Evolutionary conservation across 169 alveolate genomes (phyloP), one percentile per base, ranked within the genome.

Genomic region (Eimeria acervulina): DNA sequence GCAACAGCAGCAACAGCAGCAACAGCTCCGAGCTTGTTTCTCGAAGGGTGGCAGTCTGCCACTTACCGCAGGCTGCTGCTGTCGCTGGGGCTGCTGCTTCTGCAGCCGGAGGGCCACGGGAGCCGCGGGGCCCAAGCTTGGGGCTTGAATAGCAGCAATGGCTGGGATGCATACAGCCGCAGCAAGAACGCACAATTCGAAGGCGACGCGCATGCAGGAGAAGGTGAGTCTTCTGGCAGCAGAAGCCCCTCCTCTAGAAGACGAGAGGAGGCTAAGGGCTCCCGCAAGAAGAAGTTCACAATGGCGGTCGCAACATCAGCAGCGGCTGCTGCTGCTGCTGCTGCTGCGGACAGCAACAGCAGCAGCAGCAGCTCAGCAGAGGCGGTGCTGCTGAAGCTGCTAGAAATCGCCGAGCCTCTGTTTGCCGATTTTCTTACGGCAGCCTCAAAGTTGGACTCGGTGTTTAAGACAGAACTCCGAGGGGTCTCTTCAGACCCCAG

Each of bases 321-420:
- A 47, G 33, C 90, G 2, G 90, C 26, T n/a, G 68, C 28, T 12
- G 68, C 68, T 15, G 68, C 90, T 12, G 90, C 26, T n/a, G 68
- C 28, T 12, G 68, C 68, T 15, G 68, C 68, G 19, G 68, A 59
- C 68, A 59, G n/a, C 68, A 52, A 26, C 42, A n/a, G 23, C 44
- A 40, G 44, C 44, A 40, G 44, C 33, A 44, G 72, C 68, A 83
- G 6, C 33, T 66, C 47, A 23, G 70, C 28, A 83, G 91, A 83
- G 40, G 72, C 74, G n/a, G 8, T 83, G 68, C 47, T 83, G 44
- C 91, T 83, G 51, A 83, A 83, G 91, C 74, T 44, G 44, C 91
- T 83, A 13, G 91, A 83, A 7, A 23, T 83, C 59, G 72, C 91
- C 21, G 91, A 83, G 0, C 74, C 91, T 6, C 12, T 52, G 42